Conservation (phyloP, 805 yeast genomes). For the Starmera caribaea region DNA sequence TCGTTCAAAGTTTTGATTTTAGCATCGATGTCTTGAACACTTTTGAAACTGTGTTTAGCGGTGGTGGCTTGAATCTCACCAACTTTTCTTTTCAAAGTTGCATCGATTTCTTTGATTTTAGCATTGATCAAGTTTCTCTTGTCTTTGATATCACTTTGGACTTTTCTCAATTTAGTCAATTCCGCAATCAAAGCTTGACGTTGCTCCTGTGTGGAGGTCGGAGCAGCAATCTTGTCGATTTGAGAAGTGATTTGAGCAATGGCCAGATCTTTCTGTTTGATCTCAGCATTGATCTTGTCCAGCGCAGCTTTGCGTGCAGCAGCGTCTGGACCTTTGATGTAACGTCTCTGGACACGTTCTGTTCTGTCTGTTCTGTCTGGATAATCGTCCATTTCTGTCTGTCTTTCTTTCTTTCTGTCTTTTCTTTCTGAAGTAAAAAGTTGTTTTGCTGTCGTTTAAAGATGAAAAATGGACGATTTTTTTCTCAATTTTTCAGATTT, state of each 20-base stretch:
- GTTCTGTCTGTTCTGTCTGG: conserved; percentile 6
- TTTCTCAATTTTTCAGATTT: no score
- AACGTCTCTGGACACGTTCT: conserved; percentile 21
- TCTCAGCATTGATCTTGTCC: conserved; percentile 45
- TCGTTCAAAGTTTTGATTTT: conserved; percentile 60
- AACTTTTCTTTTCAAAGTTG: conserved; percentile 62
- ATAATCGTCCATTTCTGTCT: no score
- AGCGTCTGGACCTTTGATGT: conserved; percentile 69
- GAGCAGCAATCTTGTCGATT: conserved; percentile 42
- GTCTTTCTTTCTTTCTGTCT: no score
- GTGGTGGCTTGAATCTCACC: conserved; percentile 64
- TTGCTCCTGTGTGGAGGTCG: conserved; percentile 36
- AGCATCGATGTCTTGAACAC: conserved; percentile 57
- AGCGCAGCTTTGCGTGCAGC: conserved; percentile 50
- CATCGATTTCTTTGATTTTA: conserved; percentile 64
- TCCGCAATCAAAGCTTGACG: conserved; percentile 45
- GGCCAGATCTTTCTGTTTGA: conserved; percentile 51
- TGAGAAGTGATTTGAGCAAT: conserved; percentile 43
- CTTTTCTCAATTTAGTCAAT: conserved; percentile 34
- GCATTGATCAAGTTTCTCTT: conserved; percentile 40
- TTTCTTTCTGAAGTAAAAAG: no score
- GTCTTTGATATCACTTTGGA: conserved; percentile 36
- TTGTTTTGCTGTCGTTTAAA: no score
- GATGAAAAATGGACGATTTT: no score
- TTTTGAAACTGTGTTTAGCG: conserved; percentile 60